Percentiles rank a stretch among this genome's conserved stretches.
Conservation (phyloP, 2,329 filamentous ascomycete species). For the Xylaria arbuscula region DNA sequence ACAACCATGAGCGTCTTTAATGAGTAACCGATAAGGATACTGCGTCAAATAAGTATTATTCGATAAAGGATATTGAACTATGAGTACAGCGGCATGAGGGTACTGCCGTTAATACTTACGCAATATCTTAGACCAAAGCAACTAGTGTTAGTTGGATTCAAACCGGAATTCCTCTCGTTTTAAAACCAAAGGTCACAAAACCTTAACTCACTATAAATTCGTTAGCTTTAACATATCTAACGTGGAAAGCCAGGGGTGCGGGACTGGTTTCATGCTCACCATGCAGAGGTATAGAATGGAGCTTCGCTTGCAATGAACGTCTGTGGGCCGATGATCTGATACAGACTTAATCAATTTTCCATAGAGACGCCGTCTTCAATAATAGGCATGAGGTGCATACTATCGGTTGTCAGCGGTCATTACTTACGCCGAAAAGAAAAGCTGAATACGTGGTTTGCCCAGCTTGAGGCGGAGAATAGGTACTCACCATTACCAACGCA, state of each 20-base stretch:
- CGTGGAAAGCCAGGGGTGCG: background rate
- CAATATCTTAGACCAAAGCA: conserved; percentile 50
- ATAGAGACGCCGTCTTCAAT: too few relatives aligned
- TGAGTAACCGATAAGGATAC: conserved; percentile 67
- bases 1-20: conserved; percentile 63
- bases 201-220: conserved; percentile 25
- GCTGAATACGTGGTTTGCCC: background rate
- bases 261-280: conserved; percentile 16
- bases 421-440: background rate
- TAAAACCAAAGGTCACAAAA: too few relatives aligned
- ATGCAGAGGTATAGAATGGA: conserved; percentile 61
- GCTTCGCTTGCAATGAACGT: conserved; percentile 58
- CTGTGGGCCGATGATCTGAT: conserved; percentile 41
- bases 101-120: conserved; percentile 46
- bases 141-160: conserved; percentile 4
- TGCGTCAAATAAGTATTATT: conserved; percentile 37
- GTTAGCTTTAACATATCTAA: conserved; percentile 6
- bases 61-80: background rate
- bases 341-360: conserved; percentile 16
- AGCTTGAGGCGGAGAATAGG: background rate
- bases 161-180: too few relatives aligned
- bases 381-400: conserved; percentile 20
- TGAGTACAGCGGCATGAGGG: background rate
- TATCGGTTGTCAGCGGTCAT: conserved; percentile 23
- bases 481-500: conserved; percentile 45